Base-by-base conservation (phyloP, 257 asterid genomes). In the Lantana camara region DNA sequence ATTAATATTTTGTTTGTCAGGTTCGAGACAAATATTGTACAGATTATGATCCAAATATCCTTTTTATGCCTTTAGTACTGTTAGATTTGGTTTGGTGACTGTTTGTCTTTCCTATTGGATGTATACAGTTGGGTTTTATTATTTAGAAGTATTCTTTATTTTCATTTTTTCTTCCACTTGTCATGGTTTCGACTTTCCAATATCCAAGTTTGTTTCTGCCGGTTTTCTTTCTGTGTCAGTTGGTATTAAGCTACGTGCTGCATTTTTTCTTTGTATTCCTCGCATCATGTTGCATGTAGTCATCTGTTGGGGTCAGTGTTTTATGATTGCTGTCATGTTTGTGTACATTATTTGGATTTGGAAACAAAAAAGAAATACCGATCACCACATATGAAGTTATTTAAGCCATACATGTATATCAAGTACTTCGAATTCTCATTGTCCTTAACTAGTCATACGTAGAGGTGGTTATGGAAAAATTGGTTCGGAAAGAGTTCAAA, bases 41-140 rank as follows among this genome's bases (percentile, higher is more conserved):
- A 1, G 99, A 94, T 74, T 94, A 94, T 66, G 99, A 94, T 71
- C 97, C 99, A 86, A 97, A 94, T 94, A 90, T 94, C 99, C 99
- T 89, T 88, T 41, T 45, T 41, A 13, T 66, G 67, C 11, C 40
- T 35, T 52, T 38, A 40, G n/a, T 17, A 8, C 23, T 38, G 15
- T 52, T 22, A 7, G 4, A 34, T 24, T 27, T 38, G 52, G 11
- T 15, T 56, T 47, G 64, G 35, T 23, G 54, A 34, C 49, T 42
- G 11, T 15, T 32, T 9, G 34, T 0, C 10, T 37, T 12, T 27
- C 40, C 23, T 64, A 45, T 24, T 64, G 35, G 38, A 29, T 22
- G 49, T 45, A 34, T 44, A 3, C 47, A 24, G 1, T 9, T 40
- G 46, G 32, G 29, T 63, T 59, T 32, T 57, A 7, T 50, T 29